A percentile compares a stretch with the other conserved stretches of the same genome.
These are phyloP conservation scores for Diplodia corticola DNA, from an alignment of 2,329 filamentous ascomycete genomes.

Conservation along the genomic window DNA sequence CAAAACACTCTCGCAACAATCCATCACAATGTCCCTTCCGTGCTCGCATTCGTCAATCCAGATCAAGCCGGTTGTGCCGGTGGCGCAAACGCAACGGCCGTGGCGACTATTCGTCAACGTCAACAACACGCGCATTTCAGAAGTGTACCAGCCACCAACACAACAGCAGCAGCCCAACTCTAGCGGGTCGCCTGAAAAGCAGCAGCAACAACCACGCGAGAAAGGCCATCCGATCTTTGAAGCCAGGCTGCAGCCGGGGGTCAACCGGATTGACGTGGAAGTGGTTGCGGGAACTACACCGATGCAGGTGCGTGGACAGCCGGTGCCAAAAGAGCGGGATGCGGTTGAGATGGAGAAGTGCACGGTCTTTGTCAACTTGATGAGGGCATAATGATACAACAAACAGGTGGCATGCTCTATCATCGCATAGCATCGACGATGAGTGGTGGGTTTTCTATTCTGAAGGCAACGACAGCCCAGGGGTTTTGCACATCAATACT, in stretches of 20 bases:
- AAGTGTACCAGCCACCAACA: slow-evolving; percentile 52
- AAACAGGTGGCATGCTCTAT: not conserved
- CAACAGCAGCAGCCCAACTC: slow-evolving; percentile 29
- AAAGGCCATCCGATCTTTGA: slow-evolving; percentile 72
- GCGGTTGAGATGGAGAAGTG: slow-evolving; percentile 77
- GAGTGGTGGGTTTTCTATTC: not conserved
- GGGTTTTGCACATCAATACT: not conserved
- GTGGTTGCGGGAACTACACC: slow-evolving; percentile 69
- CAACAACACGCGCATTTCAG: slow-evolving; percentile 64
- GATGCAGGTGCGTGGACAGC: slow-evolving; percentile 29
- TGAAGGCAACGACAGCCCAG: not conserved
- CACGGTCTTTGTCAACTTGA: slow-evolving; percentile 72
- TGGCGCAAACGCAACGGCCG: slow-evolving; percentile 65
- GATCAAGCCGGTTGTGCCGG: slow-evolving; percentile 65
- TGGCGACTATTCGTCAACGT: slow-evolving; percentile 75
- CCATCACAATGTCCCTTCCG: slow-evolving; percentile 69
- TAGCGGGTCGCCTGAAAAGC: slow-evolving; percentile 24
- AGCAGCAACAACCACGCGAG: slow-evolving; percentile 37
- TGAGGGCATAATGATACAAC: slow-evolving; percentile 37
- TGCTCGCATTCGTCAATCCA: slow-evolving; percentile 69
- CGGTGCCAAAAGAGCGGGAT: slow-evolving; percentile 36
- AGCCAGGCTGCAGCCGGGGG: slow-evolving; percentile 66
- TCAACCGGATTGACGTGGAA: slow-evolving; percentile 78
- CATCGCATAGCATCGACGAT: not conserved
- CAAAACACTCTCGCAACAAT: slow-evolving; percentile 67